These are phyloP conservation scores for Wickerhamiella dianesei DNA, from an alignment of 805 yeast genomes.

Conservation along the genomic window DNA sequence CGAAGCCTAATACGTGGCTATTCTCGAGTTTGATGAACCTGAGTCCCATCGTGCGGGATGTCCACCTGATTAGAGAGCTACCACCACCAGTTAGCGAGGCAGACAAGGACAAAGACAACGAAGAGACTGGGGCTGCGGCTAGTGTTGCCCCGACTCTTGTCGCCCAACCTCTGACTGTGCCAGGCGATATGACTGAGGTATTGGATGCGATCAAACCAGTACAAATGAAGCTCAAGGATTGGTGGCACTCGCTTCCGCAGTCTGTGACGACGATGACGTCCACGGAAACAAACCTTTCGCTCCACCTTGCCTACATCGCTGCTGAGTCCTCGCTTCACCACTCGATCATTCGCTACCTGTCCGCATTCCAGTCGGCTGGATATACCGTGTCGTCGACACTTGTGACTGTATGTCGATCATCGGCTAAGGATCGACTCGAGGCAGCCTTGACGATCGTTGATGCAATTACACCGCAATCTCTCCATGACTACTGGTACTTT, in stretches of 20 bases:
- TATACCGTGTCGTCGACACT: slow-evolving; percentile 38
- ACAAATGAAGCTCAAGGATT: slow-evolving; percentile 25
- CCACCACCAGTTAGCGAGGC: background rate
- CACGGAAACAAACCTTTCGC: slow-evolving; percentile 52
- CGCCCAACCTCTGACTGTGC: background rate
- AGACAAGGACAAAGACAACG: background rate
- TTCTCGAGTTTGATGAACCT: slow-evolving; percentile 25
- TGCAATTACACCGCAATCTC: slow-evolving; percentile 65
- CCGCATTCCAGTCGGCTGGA: slow-evolving; percentile 21
- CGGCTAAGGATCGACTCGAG: slow-evolving; percentile 66
- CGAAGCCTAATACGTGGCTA: slow-evolving; percentile 35
- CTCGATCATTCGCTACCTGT: slow-evolving; percentile 22
- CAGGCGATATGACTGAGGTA: slow-evolving; percentile 36
- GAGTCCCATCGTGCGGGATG: slow-evolving; percentile 25
- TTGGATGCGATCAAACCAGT: slow-evolving; percentile 54
- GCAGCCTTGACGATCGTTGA: slow-evolving; percentile 74
- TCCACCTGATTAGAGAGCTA: slow-evolving; percentile 24
- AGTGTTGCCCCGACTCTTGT: background rate
- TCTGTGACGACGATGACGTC: slow-evolving; percentile 16
- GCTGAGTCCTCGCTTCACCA: slow-evolving; percentile 81
- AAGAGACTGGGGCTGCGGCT: background rate
- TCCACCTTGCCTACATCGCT: slow-evolving; percentile 77
- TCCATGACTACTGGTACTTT: slow-evolving; percentile 83
- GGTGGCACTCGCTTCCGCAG: slow-evolving; percentile 26
- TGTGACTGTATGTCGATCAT: slow-evolving; percentile 59